These are phyloP conservation scores for Vigna unguiculata DNA, from an alignment of 306 rosid species.

Conservation along the genomic window DNA sequence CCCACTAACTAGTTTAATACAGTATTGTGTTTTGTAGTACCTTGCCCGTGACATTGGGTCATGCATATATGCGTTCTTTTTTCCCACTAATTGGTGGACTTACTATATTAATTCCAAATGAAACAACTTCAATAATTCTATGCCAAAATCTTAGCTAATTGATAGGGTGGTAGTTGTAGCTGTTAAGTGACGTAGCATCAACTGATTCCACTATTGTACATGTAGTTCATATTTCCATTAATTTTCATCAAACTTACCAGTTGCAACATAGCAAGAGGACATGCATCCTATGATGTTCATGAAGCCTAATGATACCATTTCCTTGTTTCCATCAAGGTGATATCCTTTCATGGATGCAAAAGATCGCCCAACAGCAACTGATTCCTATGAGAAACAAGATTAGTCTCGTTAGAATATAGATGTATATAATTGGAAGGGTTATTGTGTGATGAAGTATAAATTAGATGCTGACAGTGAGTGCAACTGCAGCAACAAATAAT, in stretches of 20 bases:
- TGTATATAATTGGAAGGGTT: neutral
- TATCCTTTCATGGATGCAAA: conserved; percentile 15
- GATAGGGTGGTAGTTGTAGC: too few relatives aligned
- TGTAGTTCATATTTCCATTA: too few relatives aligned
- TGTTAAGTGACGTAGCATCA: neutral
- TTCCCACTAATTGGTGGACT: neutral
- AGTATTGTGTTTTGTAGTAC: too few relatives aligned
- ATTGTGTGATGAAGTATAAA: neutral
- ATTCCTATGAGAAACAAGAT: neutral
- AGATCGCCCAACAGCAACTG: neutral
- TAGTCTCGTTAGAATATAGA: too few relatives aligned
- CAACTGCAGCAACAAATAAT: conserved; percentile 60
- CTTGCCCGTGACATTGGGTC: too few relatives aligned
- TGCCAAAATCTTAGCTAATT: conserved; percentile 21
- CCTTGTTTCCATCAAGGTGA: conserved; percentile 8
- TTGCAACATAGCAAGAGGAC: conserved; percentile 76
- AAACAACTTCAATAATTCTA: neutral
- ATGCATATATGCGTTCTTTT: neutral
- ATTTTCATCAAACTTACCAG: conserved; percentile 57
- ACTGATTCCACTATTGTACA: too few relatives aligned
- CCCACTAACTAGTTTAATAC: too few relatives aligned
- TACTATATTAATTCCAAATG: too few relatives aligned
- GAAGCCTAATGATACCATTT: conserved; percentile 11
- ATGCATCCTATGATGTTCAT: conserved; percentile 54
- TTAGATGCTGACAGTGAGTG: conserved; percentile 58